A percentile compares a stretch with the other conserved stretches of the same genome.
phyloP scores from a whole-genome alignment of 2,329 filamentous ascomycete genomes.

The Claviceps fusiformis region DNA sequence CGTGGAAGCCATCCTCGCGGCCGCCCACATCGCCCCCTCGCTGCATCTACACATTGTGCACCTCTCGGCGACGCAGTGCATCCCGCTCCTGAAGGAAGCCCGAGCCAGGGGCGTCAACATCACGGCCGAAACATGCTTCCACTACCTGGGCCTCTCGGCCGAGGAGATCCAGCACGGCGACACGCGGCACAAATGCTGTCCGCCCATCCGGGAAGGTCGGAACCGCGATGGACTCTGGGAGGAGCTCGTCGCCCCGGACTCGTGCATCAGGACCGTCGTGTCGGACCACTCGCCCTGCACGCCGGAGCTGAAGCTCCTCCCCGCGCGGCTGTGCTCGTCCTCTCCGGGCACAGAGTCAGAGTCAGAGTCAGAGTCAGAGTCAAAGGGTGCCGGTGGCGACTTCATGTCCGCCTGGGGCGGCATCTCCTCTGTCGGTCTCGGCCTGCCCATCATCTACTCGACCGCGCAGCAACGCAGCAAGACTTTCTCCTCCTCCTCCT shows the following conservation, averaged over 20 bases:
- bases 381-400: constrained; percentile 41
- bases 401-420: constrained; percentile 97
- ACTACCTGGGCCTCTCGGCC: constrained; percentile 75
- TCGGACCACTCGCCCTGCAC: constrained; percentile 96
- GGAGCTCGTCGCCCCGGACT: constrained; percentile 57
- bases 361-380: no score
- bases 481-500: constrained; percentile 16
- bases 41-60: constrained; percentile 90
- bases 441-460: constrained; percentile 80
- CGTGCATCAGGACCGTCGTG: constrained; percentile 82
- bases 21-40: constrained; percentile 66
- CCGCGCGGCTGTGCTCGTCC: constrained; percentile 39
- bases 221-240: constrained; percentile 84
- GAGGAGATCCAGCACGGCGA: constrained; percentile 76
- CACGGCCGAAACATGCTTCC: constrained; percentile 91
- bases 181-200: constrained; percentile 89
- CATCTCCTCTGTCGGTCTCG: constrained; percentile 85
- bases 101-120: constrained; percentile 64
- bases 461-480: constrained; percentile 50
- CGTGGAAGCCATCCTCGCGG: constrained; percentile 69
- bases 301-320: constrained; percentile 81
- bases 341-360: no score
- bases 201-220: constrained; percentile 66
- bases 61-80: constrained; percentile 76
- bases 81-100: constrained; percentile 65